Conservation (phyloP, 768 basidiomycete species). For the Zangia roseola region DNA sequence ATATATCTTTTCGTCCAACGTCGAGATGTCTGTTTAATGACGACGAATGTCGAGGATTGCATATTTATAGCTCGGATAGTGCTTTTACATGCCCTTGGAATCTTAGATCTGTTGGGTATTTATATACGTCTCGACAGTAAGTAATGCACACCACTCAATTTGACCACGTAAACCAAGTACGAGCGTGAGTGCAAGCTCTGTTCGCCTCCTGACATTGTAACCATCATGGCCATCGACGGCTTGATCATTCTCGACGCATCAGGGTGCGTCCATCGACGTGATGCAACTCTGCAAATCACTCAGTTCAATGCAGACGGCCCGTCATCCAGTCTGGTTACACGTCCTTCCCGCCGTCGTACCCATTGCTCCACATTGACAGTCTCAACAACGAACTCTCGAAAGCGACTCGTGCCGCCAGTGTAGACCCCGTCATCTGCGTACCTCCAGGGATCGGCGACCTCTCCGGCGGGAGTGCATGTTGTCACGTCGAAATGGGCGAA, state of each 20-base stretch:
- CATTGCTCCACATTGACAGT: slow-evolving; percentile 83
- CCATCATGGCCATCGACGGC: slow-evolving; percentile 81
- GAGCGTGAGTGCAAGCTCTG: no score
- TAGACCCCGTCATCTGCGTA: slow-evolving; percentile 78
- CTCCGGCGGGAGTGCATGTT: slow-evolving; percentile 65
- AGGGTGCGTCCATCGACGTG: slow-evolving; percentile 49
- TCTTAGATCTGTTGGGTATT: slow-evolving; percentile 10
- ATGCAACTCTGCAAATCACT: background rate
- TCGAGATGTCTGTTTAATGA: slow-evolving; percentile 2
- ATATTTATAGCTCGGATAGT: background rate
- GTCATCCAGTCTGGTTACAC: slow-evolving; percentile 92
- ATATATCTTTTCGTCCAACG: background rate
- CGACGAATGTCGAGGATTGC: background rate
- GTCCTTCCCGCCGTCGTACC: slow-evolving; percentile 71
- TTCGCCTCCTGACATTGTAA: background rate
- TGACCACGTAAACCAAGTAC: no score
- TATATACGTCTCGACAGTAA: slow-evolving; percentile 5
- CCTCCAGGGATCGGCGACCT: slow-evolving; percentile 40
- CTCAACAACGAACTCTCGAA: slow-evolving; percentile 71
- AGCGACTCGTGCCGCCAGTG: slow-evolving; percentile 47
- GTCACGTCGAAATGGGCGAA: slow-evolving; percentile 76
- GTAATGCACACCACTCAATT: slow-evolving; percentile 4
- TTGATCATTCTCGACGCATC: slow-evolving; percentile 74
- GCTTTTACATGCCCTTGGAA: slow-evolving; percentile 5
- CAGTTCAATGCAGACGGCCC: slow-evolving; percentile 48